Base-by-base conservation (phyloP, 345 rosid species). In the Arabidopsis suecica region DNA sequence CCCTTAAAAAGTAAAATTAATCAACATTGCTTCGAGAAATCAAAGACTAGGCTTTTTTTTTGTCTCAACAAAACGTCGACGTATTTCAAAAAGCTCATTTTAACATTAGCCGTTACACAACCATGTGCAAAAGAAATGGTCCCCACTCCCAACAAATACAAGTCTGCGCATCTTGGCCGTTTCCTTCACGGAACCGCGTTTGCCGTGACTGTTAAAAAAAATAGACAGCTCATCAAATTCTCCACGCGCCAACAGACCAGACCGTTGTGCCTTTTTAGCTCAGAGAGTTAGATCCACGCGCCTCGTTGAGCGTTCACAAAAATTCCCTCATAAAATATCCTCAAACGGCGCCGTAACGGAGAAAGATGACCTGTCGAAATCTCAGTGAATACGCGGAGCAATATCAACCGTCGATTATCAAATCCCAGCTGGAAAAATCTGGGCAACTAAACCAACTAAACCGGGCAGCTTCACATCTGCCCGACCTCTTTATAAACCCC, bases 171-270 rank as follows among this genome's bases (percentile, higher is more conserved):
- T 23, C 50, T 68, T 68, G 63, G 33, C 58, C 45, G 63, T 69
- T 69, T 76, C 58, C 54, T 41, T 76, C 50, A 76, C 79, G 79
- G 44, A 69, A 76, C 75, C 80, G 80, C 80, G 79, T 69, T 23
- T 40, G 25, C 51, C 51, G 53, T 48, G 5, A 65, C n/a, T 61
- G 34, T 41, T 16, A 14, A 3, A 30, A 20, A 61, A 62, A 56
- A 37, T 9, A 0, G 73, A 68, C 74, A 76, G 69, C 79, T 76
- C 64, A 76, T 68, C 74, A 50, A 4, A 18, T 69, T 34, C 71
- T 76, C 7, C 65, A 69, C 80, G 75, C 80, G 71, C 75, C 25
- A 2, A 38, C 13, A 23, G 33, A 41, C 20, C 33, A 47, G 58
- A 76, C 80, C 75, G 80, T 69, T 62, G 33, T 14, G 59, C 0